Percentiles rank a stretch among this genome's conserved stretches.
Conservation (phyloP, 1,139 yeast genomes). For the Saccharomyces pastorianus region DNA sequence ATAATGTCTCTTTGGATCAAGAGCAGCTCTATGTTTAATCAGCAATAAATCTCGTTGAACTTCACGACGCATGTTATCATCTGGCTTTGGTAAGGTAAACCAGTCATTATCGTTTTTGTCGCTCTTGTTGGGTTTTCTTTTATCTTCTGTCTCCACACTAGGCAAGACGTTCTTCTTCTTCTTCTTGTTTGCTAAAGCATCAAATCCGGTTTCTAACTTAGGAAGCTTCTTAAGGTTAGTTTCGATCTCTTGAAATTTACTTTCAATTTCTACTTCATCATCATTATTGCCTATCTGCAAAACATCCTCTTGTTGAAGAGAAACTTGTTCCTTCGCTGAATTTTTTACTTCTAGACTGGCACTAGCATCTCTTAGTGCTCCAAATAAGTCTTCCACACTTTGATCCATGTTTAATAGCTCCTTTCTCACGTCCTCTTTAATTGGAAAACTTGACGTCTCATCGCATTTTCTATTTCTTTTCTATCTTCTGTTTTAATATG, state of each 20-base stretch:
- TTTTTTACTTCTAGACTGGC: neutral
- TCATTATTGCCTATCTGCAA: constrained; percentile 16
- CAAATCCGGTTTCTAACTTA: constrained; percentile 25
- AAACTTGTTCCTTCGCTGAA: constrained; percentile 1
- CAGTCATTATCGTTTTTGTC: constrained; percentile 38
- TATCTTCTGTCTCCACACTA: constrained; percentile 5
- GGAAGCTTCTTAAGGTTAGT: constrained; percentile 24
- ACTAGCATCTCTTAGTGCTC: neutral
- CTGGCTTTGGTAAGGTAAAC: constrained; percentile 80
- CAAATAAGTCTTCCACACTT: neutral
- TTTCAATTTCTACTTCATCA: constrained; percentile 13
- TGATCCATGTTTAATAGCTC: neutral
- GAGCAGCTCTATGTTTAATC: constrained; percentile 77
- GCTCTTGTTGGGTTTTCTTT: constrained; percentile 7
- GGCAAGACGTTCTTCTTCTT: constrained; percentile 2
- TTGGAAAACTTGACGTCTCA: neutral
- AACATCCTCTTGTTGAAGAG: constrained; percentile 13
- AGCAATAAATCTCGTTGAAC: constrained; percentile 71
- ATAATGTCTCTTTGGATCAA: constrained; percentile 93
- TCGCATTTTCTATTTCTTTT: neutral
- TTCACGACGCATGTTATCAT: constrained; percentile 50
- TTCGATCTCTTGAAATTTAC: constrained; percentile 25
- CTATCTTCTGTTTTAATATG: neutral
- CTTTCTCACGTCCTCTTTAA: neutral
- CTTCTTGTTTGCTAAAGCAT: constrained; percentile 17